phyloP scores from a whole-genome alignment of 2,329 filamentous ascomycete species.

The Xylariomycetidae sp. region DNA sequence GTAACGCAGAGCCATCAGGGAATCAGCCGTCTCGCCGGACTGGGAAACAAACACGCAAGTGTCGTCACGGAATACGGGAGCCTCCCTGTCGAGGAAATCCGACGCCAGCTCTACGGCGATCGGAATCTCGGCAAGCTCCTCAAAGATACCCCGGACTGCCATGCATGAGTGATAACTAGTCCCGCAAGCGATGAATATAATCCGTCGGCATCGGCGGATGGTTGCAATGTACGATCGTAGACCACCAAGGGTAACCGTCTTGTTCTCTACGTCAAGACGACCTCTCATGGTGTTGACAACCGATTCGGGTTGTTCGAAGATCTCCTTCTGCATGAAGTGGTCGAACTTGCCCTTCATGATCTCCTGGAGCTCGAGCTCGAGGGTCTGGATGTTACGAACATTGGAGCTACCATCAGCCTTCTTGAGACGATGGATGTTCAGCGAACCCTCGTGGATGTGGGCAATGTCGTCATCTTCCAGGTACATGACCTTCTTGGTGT shows the following conservation, averaged over 20 bases:
- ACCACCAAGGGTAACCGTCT: constrained; percentile 91
- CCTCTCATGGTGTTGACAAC: constrained; percentile 99
- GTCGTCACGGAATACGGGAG: constrained; percentile 98
- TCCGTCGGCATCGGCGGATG: constrained; percentile 91
- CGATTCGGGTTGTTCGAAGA: constrained; percentile 99
- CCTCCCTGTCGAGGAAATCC: constrained; percentile 94
- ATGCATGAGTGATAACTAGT: constrained; percentile 99
- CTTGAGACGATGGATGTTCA: constrained; percentile 97
- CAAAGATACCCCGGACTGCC: constrained; percentile 96
- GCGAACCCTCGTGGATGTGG: constrained; percentile 96
- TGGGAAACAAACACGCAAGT: constrained; percentile 99
- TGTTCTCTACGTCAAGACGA: constrained; percentile 89
- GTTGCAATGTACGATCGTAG: constrained; percentile 94
- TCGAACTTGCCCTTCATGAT: constrained; percentile 99
- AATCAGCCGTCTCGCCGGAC: constrained; percentile 97
- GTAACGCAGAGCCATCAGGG: constrained; percentile 93
- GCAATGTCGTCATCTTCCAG: constrained; percentile 99
- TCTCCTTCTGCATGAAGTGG: constrained; percentile 99
- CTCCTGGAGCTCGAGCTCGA: constrained; percentile 98
- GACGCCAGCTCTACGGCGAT: constrained; percentile 96
- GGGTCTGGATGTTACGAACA: constrained; percentile 94
- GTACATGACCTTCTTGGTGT: constrained; percentile 99
- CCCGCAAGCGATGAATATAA: constrained; percentile 98
- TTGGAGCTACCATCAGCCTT: constrained; percentile 97
- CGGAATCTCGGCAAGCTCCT: constrained; percentile 96